Evolutionary conservation across 2,329 filamentous ascomycete species (phyloP).

Genomic region (Fusarium xyrophilum): DNA sequence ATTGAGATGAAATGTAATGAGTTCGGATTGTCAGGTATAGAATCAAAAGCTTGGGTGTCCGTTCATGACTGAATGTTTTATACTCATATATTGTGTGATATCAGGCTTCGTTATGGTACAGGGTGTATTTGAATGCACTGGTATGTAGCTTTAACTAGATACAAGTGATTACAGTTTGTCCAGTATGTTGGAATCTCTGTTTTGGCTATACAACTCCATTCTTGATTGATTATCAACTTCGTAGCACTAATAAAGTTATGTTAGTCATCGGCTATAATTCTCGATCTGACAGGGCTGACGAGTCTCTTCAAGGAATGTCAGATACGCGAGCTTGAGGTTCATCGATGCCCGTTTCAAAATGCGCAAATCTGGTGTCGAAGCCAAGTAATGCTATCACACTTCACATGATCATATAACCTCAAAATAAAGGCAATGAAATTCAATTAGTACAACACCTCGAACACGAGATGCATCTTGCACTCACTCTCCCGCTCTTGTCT

Average conservation of each 20-base stretch:
- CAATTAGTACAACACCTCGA: slow-evolving; percentile 38
- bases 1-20: slow-evolving; percentile 57
- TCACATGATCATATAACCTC: neutral
- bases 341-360: neutral
- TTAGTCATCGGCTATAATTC: neutral
- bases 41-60: slow-evolving; percentile 41
- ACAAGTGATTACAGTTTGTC: neutral
- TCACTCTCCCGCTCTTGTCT: slow-evolving; percentile 19
- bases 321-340: neutral
- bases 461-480: slow-evolving; percentile 25
- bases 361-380: neutral
- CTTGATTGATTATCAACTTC: neutral
- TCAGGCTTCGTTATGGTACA: neutral
- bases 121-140: neutral
- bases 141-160: neutral
- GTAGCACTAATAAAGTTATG: too few relatives aligned
- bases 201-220: neutral
- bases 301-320: neutral
- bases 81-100: slow-evolving; percentile 9
- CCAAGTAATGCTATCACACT: neutral
- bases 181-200: neutral
- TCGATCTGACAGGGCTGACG: neutral
- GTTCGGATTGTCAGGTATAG: slow-evolving; percentile 36
- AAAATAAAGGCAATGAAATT: slow-evolving; percentile 25
- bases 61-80: slow-evolving; percentile 30